Conservation (phyloP, 1,139 yeast species). For the Lodderomyces pseudojiufengensis region DNA sequence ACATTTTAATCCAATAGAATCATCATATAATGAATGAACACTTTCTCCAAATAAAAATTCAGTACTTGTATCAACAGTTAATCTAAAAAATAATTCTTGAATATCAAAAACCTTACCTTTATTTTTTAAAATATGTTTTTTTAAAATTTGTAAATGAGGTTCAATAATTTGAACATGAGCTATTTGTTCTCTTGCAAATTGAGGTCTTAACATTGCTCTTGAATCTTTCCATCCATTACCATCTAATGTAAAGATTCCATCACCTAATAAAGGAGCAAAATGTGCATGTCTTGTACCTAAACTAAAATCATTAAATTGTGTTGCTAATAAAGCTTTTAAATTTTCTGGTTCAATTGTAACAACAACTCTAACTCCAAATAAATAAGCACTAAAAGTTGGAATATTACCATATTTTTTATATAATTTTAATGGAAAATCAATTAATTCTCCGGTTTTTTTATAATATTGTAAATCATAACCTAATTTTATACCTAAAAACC, state of each 20-base stretch:
- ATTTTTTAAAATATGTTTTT: conserved; percentile 23
- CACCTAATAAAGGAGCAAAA: conserved; percentile 46
- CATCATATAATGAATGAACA: conserved; percentile 36
- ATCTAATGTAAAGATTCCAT: conserved; percentile 56
- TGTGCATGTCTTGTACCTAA: conserved; percentile 46
- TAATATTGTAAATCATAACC: conserved; percentile 14
- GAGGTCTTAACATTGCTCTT: conserved; percentile 53
- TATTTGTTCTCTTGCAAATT: conserved; percentile 51
- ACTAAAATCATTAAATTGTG: conserved; percentile 48
- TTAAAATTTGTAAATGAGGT: conserved; percentile 39
- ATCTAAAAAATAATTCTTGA: conserved; percentile 36
- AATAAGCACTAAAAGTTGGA: conserved; percentile 31
- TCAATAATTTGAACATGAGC: conserved; percentile 44
- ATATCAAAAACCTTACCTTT: conserved; percentile 28
- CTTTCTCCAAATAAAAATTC: conserved; percentile 59
- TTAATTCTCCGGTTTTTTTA: conserved; percentile 23
- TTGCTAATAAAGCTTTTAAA: conserved; percentile 36
- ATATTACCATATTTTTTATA: conserved; percentile 12
- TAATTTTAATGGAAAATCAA: conserved; percentile 17
- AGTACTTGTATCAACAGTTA: conserved; percentile 57
- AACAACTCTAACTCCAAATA: conserved; percentile 23
- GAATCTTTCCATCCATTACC: conserved; percentile 58
- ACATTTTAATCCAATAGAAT: conserved; percentile 20
- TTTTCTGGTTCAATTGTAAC: conserved; percentile 30
- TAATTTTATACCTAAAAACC: conserved; percentile 13